These are phyloP conservation scores for Pseudopyricularia javanii DNA, from an alignment of 2,329 filamentous ascomycete genomes.

Conservation along the genomic window DNA sequence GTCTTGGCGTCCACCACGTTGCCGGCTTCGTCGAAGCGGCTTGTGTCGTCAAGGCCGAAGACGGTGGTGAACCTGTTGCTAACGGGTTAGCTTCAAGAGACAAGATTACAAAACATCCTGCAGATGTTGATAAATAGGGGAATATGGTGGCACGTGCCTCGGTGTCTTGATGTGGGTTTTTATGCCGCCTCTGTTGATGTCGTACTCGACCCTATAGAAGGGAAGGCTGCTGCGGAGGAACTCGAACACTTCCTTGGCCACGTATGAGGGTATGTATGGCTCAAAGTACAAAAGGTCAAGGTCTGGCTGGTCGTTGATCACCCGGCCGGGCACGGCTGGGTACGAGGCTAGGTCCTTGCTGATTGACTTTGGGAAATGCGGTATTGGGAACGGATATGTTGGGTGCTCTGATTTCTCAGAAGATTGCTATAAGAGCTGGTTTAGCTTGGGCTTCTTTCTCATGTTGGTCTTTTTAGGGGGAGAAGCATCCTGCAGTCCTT, in stretches of 20 bases:
- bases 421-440: background rate
- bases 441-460: slow-evolving; percentile 8
- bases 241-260: slow-evolving; percentile 49
- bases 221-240: slow-evolving; percentile 61
- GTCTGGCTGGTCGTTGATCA: slow-evolving; percentile 55
- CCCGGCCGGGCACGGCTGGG: slow-evolving; percentile 37
- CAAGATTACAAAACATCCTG: no score
- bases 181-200: slow-evolving; percentile 51
- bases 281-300: slow-evolving; percentile 66
- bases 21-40: slow-evolving; percentile 37
- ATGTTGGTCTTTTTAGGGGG: background rate
- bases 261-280: slow-evolving; percentile 51
- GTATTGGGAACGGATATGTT: slow-evolving; percentile 39
- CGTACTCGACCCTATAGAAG: slow-evolving; percentile 66
- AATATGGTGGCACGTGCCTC: slow-evolving; percentile 19
- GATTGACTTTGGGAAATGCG: slow-evolving; percentile 25
- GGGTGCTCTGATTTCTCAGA: slow-evolving; percentile 22
- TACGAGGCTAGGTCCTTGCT: slow-evolving; percentile 25
- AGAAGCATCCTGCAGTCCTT: background rate
- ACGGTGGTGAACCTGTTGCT: slow-evolving; percentile 40
- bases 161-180: slow-evolving; percentile 49
- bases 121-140: no score
- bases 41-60: slow-evolving; percentile 50
- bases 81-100: background rate
- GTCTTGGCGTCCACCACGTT: slow-evolving; percentile 31